These are phyloP conservation scores for Bruguiera parviflora DNA, from an alignment of 345 rosid species.

Conservation along the genomic window DNA sequence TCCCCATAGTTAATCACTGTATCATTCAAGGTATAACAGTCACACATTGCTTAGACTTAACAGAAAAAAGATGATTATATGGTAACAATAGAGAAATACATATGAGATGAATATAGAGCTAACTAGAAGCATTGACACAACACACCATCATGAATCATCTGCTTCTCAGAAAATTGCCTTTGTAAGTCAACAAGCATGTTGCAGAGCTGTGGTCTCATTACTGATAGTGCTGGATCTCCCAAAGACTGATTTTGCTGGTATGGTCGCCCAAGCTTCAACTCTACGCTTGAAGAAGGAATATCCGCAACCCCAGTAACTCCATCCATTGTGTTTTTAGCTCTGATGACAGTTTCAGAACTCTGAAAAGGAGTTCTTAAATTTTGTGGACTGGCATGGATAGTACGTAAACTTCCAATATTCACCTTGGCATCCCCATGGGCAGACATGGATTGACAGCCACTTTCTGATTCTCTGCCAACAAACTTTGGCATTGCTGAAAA, in stretches of 20 bases:
- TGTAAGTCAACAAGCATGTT: slow-evolving; percentile 17
- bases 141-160: slow-evolving; percentile 37
- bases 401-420: slow-evolving; percentile 25
- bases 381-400: slow-evolving; percentile 17
- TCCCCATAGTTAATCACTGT: slow-evolving; percentile 30
- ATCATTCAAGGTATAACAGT: slow-evolving; percentile 25
- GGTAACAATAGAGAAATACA: slow-evolving; percentile 8
- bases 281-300: slow-evolving; percentile 38
- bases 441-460: slow-evolving; percentile 23
- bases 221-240: slow-evolving; percentile 29
- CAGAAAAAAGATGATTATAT: slow-evolving; percentile 1
- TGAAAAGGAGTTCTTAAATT: slow-evolving; percentile 15
- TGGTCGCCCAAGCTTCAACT: slow-evolving; percentile 56
- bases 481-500: slow-evolving; percentile 24
- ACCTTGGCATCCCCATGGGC: slow-evolving; percentile 22
- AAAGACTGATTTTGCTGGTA: slow-evolving; percentile 30
- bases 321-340: slow-evolving; percentile 20
- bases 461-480: slow-evolving; percentile 28
- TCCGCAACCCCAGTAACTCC: slow-evolving; percentile 19
- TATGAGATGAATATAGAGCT: slow-evolving; percentile 3
- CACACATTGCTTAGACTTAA: slow-evolving; percentile 14
- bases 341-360: slow-evolving; percentile 11
- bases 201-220: slow-evolving; percentile 17
- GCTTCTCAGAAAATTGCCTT: slow-evolving; percentile 26
- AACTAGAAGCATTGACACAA: slow-evolving; percentile 15